Percentiles rank a stretch among this genome's conserved stretches.
phyloP scores from a whole-genome alignment of 164 flowering plant genomes.

The Vitis labrusca region DNA sequence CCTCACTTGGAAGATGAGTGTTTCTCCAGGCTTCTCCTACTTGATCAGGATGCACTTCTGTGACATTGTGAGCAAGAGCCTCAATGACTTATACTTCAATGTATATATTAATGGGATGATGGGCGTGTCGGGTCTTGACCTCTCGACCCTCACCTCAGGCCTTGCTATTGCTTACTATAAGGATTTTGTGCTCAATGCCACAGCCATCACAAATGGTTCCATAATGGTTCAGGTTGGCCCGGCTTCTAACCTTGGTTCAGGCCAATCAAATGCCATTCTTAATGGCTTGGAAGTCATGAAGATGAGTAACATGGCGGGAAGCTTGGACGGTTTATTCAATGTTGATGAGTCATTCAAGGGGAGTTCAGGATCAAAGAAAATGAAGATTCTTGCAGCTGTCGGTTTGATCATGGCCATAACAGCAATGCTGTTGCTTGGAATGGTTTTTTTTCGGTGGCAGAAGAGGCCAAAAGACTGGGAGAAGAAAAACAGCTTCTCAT shows the following conservation, averaged over 20 bases:
- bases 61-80: conserved; percentile 69
- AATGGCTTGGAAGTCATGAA: conserved; percentile 87
- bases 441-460: conserved; percentile 37
- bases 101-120: conserved; percentile 60
- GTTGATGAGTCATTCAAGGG: conserved; percentile 35
- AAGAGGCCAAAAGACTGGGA: conserved; percentile 49
- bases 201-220: conserved; percentile 39
- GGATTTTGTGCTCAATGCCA: conserved; percentile 67
- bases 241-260: conserved; percentile 18
- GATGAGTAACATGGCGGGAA: conserved; percentile 68
- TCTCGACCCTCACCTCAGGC: conserved; percentile 53
- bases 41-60: conserved; percentile 80
- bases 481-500: conserved; percentile 45
- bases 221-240: conserved; percentile 73
- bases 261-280: conserved; percentile 61
- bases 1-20: conserved; percentile 65
- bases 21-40: conserved; percentile 57
- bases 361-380: neutral
- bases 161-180: conserved; percentile 63
- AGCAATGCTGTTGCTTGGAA: conserved; percentile 38
- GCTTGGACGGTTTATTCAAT: conserved; percentile 60
- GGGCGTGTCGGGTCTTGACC: conserved; percentile 58
- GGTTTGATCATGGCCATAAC: conserved; percentile 48
- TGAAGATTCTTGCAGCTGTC: conserved; percentile 37
- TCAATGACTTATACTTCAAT: conserved; percentile 71